Conservation (phyloP, 2,329 filamentous ascomycete species). For the Trichoderma citrinoviride region DNA sequence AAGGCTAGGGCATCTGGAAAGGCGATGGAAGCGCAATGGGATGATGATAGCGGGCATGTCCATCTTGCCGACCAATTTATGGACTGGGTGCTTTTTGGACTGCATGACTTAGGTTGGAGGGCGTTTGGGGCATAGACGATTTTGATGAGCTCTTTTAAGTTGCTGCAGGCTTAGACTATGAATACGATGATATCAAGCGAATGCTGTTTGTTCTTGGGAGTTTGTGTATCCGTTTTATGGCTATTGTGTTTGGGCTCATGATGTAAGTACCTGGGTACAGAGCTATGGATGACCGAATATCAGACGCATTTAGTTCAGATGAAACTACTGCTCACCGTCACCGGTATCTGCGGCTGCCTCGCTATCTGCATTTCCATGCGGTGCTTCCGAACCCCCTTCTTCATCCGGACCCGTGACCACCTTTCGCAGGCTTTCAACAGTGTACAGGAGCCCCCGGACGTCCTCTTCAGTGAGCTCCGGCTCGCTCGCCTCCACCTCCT, state of each 20-base stretch:
- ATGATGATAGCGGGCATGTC: slow-evolving; percentile 11
- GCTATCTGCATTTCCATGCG: slow-evolving; percentile 10
- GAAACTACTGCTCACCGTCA: not conserved
- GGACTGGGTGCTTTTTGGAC: slow-evolving; percentile 28
- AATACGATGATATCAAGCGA: slow-evolving; percentile 22
- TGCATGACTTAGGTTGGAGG: slow-evolving; percentile 36
- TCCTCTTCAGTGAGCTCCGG: slow-evolving; percentile 39
- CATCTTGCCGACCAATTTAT: slow-evolving; percentile 20
- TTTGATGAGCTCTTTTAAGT: slow-evolving; percentile 36
- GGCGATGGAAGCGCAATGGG: slow-evolving; percentile 6
- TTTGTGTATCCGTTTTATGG: not conserved
- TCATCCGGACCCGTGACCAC: slow-evolving; percentile 31
- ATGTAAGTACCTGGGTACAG: not conserved
- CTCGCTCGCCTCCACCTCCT: slow-evolving; percentile 31
- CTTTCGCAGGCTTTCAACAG: slow-evolving; percentile 49
- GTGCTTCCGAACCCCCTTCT: slow-evolving; percentile 22
- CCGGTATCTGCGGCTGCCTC: slow-evolving; percentile 17
- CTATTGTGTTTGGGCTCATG: not conserved
- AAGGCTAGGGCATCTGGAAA: slow-evolving; percentile 1
- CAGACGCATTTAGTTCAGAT: not conserved
- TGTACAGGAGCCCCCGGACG: slow-evolving; percentile 45
- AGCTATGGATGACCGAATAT: not conserved
- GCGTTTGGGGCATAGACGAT: slow-evolving; percentile 42
- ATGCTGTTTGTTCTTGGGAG: not conserved
- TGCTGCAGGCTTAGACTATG: slow-evolving; percentile 28